phyloP scores from a whole-genome alignment of 306 rosid species.

The Cyclanthera cordifolia region DNA sequence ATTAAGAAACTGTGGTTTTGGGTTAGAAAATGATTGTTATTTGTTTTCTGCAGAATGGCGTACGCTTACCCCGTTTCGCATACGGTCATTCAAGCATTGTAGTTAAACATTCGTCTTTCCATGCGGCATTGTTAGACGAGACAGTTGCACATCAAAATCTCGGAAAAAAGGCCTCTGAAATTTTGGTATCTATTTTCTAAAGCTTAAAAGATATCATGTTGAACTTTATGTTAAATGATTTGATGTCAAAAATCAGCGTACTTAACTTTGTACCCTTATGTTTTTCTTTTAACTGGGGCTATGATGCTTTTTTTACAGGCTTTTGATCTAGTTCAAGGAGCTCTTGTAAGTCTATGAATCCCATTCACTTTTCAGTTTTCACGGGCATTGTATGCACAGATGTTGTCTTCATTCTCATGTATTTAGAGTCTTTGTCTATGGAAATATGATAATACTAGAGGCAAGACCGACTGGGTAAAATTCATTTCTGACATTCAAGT shows the following conservation, averaged over 20 bases:
- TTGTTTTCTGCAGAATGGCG: conserved; percentile 32
- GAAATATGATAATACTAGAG: neutral
- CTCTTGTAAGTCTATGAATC: conserved; percentile 48
- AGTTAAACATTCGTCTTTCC: conserved; percentile 23
- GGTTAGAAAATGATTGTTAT: neutral
- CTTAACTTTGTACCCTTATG: neutral
- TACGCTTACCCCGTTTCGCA: conserved; percentile 26
- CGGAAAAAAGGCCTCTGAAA: conserved; percentile 34
- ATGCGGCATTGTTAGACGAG: conserved; percentile 53
- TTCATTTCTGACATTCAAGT: neutral
- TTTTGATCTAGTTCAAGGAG: conserved; percentile 85
- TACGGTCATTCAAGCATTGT: conserved; percentile 16
- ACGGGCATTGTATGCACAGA: neutral
- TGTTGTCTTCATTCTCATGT: neutral
- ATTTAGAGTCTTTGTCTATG: neutral
- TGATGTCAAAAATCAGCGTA: neutral
- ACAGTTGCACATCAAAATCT: conserved; percentile 26
- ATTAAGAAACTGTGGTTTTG: neutral
- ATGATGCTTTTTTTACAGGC: conserved; percentile 38
- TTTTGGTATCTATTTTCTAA: conserved; percentile 34
- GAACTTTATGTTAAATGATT: neutral
- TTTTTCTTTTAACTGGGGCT: neutral
- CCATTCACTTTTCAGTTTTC: conserved; percentile 11
- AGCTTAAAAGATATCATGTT: neutral
- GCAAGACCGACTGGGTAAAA: neutral